A percentile compares a stretch with the other conserved stretches of the same genome.
These are phyloP conservation scores for Penicillium freii DNA, from an alignment of 2,329 filamentous ascomycete species.

Conservation along the genomic window DNA sequence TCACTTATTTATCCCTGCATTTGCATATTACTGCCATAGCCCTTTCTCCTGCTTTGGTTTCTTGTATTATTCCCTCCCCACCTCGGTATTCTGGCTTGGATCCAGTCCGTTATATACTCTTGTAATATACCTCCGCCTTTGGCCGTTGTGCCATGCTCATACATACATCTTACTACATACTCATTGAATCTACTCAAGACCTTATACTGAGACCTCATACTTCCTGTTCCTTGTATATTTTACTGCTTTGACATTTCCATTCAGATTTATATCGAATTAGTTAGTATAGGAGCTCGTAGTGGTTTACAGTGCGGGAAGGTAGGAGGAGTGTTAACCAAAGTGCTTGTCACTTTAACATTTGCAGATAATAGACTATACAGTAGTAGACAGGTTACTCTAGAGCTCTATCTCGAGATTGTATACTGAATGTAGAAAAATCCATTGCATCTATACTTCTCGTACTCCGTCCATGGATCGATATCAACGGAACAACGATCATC, in stretches of 20 bases:
- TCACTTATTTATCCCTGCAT: constrained; percentile 7
- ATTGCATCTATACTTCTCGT: background rate
- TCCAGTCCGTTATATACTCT: constrained; percentile 24
- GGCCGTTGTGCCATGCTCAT: constrained; percentile 21
- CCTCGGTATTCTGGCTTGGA: constrained; percentile 22
- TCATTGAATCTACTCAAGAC: background rate
- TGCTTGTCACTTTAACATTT: too few species aligned
- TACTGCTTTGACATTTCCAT: background rate
- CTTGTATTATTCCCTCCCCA: constrained; percentile 23
- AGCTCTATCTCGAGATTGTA: too few species aligned
- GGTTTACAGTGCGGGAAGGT: background rate
- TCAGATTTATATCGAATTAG: too few species aligned
- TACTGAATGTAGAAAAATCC: background rate
- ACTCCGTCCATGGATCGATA: background rate
- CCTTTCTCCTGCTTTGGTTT: constrained; percentile 4
- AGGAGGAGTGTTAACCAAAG: background rate
- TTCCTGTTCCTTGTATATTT: background rate
- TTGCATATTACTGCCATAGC: constrained; percentile 10
- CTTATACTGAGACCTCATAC: background rate
- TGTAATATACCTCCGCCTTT: constrained; percentile 35
- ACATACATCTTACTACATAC: constrained; percentile 21
- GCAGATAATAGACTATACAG: background rate
- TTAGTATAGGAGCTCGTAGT: background rate
- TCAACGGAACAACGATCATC: constrained; percentile 30
- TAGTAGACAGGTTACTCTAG: background rate